Conservation (phyloP, 495 filamentous ascomycete genomes). For the Penicillium fimorum region DNA sequence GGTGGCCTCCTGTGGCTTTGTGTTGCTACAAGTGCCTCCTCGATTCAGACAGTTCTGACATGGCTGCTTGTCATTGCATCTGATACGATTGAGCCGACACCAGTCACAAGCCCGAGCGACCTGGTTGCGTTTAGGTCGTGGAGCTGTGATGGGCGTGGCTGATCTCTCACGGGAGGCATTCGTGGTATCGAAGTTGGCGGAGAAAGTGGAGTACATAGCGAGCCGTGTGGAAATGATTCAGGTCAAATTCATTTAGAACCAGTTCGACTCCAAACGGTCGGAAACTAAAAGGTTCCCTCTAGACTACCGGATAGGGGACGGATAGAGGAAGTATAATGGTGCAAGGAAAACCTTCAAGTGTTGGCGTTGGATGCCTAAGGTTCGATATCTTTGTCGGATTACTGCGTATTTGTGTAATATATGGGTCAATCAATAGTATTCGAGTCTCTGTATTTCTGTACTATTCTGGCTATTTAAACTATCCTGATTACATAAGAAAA, state of each 20-base stretch:
- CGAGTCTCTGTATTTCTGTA: too few species aligned
- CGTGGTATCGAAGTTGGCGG: slow-evolving; percentile 2
- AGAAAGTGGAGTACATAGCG: slow-evolving; percentile 5
- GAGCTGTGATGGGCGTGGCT: slow-evolving; percentile 3
- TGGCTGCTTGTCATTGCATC: slow-evolving; percentile 45
- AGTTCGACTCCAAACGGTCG: background rate
- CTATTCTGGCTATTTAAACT: too few species aligned
- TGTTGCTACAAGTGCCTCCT: slow-evolving; percentile 39
- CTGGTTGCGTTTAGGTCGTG: slow-evolving; percentile 30
- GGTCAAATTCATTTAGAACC: background rate
- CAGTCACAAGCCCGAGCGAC: slow-evolving; percentile 48
- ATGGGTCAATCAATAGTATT: too few species aligned
- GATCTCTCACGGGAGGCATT: background rate
- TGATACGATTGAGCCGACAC: slow-evolving; percentile 45
- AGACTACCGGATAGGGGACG: background rate
- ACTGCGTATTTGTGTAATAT: too few species aligned
- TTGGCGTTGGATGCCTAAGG: background rate
- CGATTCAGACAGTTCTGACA: slow-evolving; percentile 44
- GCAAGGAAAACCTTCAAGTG: too few species aligned
- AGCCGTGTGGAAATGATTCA: background rate
- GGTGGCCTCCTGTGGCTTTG: slow-evolving; percentile 23
- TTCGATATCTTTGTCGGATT: too few species aligned
- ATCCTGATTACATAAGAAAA: too few species aligned
- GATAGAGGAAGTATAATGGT: too few species aligned
- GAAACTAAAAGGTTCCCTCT: background rate